A percentile compares a stretch with the other conserved stretches of the same genome.
These are phyloP conservation scores for Schizophyllum commune DNA, from an alignment of 1,284 basidiomycete genomes.

Conservation along the genomic window DNA sequence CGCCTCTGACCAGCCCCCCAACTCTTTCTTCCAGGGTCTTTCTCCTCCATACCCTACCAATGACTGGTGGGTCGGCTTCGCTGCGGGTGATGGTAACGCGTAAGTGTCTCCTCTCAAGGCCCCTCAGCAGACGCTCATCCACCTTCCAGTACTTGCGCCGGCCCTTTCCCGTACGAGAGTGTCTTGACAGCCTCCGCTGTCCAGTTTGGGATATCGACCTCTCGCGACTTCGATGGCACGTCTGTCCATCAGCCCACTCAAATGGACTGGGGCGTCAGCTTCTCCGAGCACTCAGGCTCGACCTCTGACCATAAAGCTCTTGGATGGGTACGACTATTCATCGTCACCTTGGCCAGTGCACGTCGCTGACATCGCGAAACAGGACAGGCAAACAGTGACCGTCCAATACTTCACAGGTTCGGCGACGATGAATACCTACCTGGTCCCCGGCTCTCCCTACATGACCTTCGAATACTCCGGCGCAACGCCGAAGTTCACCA, in stretches of 20 bases:
- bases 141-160: conserved; percentile 18
- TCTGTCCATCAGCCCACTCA: conserved; percentile 24
- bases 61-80: conserved; percentile 29
- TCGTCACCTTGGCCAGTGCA: background rate
- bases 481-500: conserved; percentile 24
- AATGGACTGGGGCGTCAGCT: conserved; percentile 25
- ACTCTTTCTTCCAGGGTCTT: conserved; percentile 25
- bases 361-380: background rate
- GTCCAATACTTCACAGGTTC: conserved; percentile 24
- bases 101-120: conserved; percentile 10
- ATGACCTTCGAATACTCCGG: conserved; percentile 22
- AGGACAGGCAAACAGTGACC: conserved; percentile 27
- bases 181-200: conserved; percentile 18
- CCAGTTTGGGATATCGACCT: conserved; percentile 24
- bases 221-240: conserved; percentile 23
- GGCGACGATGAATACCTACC: conserved; percentile 22
- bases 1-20: conserved; percentile 22
- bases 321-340: conserved; percentile 14
- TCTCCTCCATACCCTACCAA: conserved; percentile 26
- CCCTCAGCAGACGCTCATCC: background rate
- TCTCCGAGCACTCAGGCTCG: conserved; percentile 23
- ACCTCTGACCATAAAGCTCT: conserved; percentile 22
- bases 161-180: conserved; percentile 26
- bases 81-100: conserved; percentile 19
- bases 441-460: conserved; percentile 27